phyloP scores from a whole-genome alignment of 345 rosid genomes.

The Combretum micranthum region DNA sequence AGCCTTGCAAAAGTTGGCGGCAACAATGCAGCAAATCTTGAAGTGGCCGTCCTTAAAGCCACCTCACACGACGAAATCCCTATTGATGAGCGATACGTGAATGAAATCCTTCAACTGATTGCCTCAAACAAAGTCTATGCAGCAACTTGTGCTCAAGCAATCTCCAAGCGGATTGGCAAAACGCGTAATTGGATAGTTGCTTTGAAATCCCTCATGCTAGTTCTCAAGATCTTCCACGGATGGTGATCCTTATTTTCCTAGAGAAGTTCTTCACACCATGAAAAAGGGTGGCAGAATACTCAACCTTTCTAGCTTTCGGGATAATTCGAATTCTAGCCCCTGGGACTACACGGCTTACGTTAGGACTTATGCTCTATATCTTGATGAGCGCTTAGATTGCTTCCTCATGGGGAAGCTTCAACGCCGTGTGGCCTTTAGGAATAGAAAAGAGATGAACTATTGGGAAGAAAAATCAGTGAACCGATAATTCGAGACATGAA shows the following conservation, averaged over 20 bases:
- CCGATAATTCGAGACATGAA: constrained; percentile 49
- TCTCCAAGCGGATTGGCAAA: constrained; percentile 56
- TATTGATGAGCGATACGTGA: constrained; percentile 50
- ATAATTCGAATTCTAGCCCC: constrained; percentile 59
- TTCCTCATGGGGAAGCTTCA: constrained; percentile 63
- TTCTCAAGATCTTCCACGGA: constrained; percentile 70
- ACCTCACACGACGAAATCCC: constrained; percentile 77
- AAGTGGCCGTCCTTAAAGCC: constrained; percentile 70
- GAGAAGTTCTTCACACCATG: constrained; percentile 65
- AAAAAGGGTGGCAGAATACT: constrained; percentile 71
- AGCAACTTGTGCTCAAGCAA: constrained; percentile 48
- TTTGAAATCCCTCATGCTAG: constrained; percentile 67
- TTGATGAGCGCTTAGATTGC: constrained; percentile 69
- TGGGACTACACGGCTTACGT: constrained; percentile 72
- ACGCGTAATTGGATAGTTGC: constrained; percentile 83
- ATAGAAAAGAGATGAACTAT: background rate
- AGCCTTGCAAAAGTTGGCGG: constrained; percentile 72
- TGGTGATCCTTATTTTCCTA: constrained; percentile 70
- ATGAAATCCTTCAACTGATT: constrained; percentile 42
- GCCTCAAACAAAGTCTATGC: constrained; percentile 49
- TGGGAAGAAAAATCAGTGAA: constrained; percentile 14
- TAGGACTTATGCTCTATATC: constrained; percentile 55
- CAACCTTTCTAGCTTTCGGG: constrained; percentile 60
- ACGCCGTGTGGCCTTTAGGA: constrained; percentile 25
- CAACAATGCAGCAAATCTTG: constrained; percentile 43